Evolutionary conservation across 148 eudicot genomes (phyloP).

Genomic region (Vaccinium myrtillus): DNA sequence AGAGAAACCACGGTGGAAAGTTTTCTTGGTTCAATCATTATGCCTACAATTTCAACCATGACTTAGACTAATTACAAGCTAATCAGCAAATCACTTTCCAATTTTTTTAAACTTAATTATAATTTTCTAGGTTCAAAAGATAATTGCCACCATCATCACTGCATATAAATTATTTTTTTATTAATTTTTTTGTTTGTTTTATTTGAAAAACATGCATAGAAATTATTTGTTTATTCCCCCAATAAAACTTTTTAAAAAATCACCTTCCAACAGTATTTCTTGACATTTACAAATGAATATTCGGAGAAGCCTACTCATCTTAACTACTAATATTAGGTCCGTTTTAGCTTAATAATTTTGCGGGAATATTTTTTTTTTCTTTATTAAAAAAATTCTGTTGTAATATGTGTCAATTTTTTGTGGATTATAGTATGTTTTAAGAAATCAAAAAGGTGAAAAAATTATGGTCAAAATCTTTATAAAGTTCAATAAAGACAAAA

Average conservation of each 20-base stretch:
- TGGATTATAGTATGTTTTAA: too few species aligned
- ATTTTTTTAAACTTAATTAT: neutral
- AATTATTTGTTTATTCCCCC: neutral
- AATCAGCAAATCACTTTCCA: neutral
- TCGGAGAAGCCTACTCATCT: neutral
- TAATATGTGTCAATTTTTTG: too few species aligned
- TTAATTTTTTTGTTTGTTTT: too few species aligned
- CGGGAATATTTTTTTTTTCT: too few species aligned
- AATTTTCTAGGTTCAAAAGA: neutral
- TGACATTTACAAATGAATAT: neutral
- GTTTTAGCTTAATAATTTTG: too few species aligned
- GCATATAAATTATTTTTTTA: too few species aligned
- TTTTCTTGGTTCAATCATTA: neutral
- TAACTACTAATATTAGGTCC: too few species aligned
- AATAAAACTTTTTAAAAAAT: neutral
- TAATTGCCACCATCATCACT: neutral
- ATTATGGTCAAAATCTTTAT: too few species aligned
- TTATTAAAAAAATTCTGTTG: too few species aligned
- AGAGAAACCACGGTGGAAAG: neutral
- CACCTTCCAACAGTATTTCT: neutral
- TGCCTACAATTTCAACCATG: slow-evolving; percentile 11
- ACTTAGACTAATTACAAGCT: slow-evolving; percentile 11
- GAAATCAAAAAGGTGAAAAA: too few species aligned
- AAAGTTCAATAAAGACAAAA: too few species aligned
- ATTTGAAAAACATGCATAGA: too few species aligned